A percentile compares a stretch with the other conserved stretches of the same genome.
Conservation (phyloP, 148 eudicot genomes). For the Vaccinium myrtillus region DNA sequence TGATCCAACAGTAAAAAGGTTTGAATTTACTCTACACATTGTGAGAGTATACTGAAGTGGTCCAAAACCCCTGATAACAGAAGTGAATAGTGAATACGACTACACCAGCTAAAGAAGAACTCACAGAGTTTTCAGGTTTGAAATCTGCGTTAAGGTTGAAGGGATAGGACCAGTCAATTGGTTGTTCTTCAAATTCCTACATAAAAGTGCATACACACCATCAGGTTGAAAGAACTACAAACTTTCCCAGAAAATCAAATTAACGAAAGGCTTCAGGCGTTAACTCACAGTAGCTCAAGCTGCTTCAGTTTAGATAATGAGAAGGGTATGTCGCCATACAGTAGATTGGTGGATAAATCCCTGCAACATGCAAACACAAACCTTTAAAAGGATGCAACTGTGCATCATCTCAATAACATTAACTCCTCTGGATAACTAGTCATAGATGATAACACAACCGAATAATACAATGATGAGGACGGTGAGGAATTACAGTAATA, state of each 20-base stretch:
- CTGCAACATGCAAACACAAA: conserved; percentile 24
- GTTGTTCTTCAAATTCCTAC: conserved; percentile 63
- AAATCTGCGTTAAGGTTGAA: conserved; percentile 63
- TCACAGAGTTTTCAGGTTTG: conserved; percentile 67
- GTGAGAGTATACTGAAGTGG: background rate
- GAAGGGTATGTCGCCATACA: conserved; percentile 66
- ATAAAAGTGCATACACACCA: background rate
- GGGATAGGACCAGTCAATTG: conserved; percentile 71
- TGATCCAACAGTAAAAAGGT: too few relatives aligned
- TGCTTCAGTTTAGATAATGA: conserved; percentile 71
- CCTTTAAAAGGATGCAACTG: background rate
- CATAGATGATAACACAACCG: too few relatives aligned
- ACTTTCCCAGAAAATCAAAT: too few relatives aligned
- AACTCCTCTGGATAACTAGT: too few relatives aligned
- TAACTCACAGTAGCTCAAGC: conserved; percentile 59
- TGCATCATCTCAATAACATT: background rate
- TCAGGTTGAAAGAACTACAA: background rate
- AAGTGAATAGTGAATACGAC: background rate
- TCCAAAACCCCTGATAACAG: background rate
- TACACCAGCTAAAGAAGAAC: conserved; percentile 4
- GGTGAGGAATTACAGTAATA: conserved; percentile 31
- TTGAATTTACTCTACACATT: background rate
- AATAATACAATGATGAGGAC: background rate
- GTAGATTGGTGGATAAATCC: conserved; percentile 62
- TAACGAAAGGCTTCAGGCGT: background rate